Evolutionary conservation across 2,329 filamentous ascomycete species (phyloP).

Genomic region (Clonostachys chloroleuca): DNA sequence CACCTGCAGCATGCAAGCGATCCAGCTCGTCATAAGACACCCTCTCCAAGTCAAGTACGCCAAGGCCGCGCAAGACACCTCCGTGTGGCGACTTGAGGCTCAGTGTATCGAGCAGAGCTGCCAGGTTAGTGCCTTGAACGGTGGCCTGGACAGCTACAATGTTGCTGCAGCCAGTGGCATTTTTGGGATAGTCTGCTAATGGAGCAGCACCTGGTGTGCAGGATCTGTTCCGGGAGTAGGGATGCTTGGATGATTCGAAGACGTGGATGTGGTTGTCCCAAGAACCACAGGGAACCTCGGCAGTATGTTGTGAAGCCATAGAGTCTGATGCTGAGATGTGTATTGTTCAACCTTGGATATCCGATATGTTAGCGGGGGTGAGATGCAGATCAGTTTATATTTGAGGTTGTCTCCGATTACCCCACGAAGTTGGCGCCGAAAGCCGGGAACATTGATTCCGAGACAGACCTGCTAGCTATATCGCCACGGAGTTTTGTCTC

Average conservation of each 20-base stretch:
- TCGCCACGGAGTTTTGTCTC: too few species aligned
- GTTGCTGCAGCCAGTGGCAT: neutral
- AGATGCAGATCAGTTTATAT: too few species aligned
- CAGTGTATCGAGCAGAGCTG: neutral
- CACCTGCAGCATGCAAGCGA: neutral
- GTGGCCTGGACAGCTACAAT: neutral
- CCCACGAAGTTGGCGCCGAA: too few species aligned
- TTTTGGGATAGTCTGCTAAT: neutral
- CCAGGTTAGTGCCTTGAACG: neutral
- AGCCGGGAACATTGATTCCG: too few species aligned
- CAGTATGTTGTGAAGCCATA: too few species aligned
- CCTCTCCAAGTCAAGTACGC: neutral
- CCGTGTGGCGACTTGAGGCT: too few species aligned
- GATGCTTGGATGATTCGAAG: neutral
- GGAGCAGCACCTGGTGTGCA: slow-evolving; percentile 12
- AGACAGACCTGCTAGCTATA: too few species aligned
- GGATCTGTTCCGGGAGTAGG: neutral
- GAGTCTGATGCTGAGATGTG: too few species aligned
- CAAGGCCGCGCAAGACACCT: neutral
- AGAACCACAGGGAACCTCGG: slow-evolving; percentile 37
- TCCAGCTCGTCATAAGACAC: neutral
- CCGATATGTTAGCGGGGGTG: too few species aligned
- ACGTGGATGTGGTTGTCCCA: neutral
- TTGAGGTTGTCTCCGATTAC: too few species aligned
- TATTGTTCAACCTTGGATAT: too few species aligned